Percentiles rank a stretch among this genome's conserved stretches.
Conservation (phyloP, 2,329 filamentous ascomycete genomes). For the Aureobasidium sp. region DNA sequence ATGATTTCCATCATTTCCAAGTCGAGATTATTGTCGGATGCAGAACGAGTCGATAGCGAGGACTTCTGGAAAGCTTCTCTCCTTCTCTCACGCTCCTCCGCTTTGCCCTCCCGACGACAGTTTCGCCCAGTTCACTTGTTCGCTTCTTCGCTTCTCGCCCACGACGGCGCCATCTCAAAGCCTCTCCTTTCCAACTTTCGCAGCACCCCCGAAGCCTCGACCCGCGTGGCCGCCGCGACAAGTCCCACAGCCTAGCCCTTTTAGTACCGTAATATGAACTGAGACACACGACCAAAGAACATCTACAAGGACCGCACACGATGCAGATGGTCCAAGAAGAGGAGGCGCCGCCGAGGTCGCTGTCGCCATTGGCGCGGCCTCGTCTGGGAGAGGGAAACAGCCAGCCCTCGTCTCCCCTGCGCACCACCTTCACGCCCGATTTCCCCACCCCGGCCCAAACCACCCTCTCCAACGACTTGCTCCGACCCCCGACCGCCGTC, state of each 20-base stretch:
- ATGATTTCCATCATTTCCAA: neutral
- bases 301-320: neutral
- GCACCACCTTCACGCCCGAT: conserved; percentile 5
- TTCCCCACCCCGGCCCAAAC: neutral
- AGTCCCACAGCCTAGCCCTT: neutral
- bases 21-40: neutral
- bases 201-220: neutral
- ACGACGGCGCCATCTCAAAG: neutral
- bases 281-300: neutral
- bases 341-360: neutral
- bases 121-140: neutral
- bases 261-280: neutral
- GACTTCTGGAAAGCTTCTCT: neutral
- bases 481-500: conserved; percentile 4
- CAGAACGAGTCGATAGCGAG: neutral
- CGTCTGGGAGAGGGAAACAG: conserved; percentile 4
- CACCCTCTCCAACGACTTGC: neutral
- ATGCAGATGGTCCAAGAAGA: conserved; percentile 13
- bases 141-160: neutral
- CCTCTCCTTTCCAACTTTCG: neutral
- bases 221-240: neutral
- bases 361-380: neutral
- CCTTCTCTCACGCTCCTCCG: neutral
- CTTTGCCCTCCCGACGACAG: neutral
- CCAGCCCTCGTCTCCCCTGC: conserved; percentile 8